A percentile compares a stretch with the other conserved stretches of the same genome.
These are phyloP conservation scores for Fraxinus paxiana DNA, from an alignment of 305 asterid genomes.

Conservation along the genomic window DNA sequence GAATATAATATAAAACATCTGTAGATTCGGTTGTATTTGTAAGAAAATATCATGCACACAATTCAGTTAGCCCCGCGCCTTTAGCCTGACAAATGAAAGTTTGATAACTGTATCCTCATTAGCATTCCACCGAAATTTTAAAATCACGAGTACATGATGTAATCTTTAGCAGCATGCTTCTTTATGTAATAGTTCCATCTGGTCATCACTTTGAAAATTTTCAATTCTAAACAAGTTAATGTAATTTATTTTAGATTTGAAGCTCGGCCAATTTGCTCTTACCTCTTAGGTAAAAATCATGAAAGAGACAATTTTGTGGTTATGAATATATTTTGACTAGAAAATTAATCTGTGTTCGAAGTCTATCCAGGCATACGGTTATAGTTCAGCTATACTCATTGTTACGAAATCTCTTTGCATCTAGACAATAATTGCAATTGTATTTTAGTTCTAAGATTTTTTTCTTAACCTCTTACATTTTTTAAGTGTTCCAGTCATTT, in stretches of 20 bases:
- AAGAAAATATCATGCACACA: constrained; percentile 3
- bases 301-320: not conserved
- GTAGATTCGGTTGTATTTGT: not conserved
- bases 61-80: constrained; percentile 1
- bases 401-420: not conserved
- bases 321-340: not conserved
- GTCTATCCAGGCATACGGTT: not conserved
- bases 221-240: not conserved
- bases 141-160: not conserved
- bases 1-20: not conserved
- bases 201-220: not conserved
- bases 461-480: constrained; percentile 36
- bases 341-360: not conserved
- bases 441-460: not conserved
- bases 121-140: not conserved
- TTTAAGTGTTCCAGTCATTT: constrained; percentile 78
- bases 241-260: not conserved
- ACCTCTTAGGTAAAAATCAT: not conserved
- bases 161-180: not conserved
- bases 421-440: not conserved
- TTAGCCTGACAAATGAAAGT: constrained; percentile 7
- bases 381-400: not conserved
- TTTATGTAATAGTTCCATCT: not conserved
- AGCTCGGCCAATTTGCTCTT: constrained; percentile 1
- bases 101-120: constrained; percentile 1